Conservation (phyloP, 768 basidiomycete genomes). For the Pleurotus cornucopiae region DNA sequence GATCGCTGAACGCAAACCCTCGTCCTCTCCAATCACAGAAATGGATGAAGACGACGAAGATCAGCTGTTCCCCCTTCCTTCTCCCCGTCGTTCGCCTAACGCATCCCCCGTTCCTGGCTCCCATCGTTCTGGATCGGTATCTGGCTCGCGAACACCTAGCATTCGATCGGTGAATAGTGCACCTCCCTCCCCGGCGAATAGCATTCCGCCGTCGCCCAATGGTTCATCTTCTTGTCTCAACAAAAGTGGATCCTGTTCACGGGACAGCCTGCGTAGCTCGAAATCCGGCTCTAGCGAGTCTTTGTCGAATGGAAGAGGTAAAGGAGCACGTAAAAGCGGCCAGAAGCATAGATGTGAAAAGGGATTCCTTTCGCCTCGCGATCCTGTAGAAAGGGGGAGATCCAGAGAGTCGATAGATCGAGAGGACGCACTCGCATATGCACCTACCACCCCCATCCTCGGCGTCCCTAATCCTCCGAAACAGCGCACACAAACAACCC, state of each 20-base stretch:
- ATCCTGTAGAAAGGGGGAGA: background rate
- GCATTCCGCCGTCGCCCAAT: slow-evolving; percentile 21
- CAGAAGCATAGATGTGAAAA: slow-evolving; percentile 9
- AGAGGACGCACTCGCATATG: background rate
- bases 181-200: slow-evolving; percentile 10
- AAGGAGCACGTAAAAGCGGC: slow-evolving; percentile 3
- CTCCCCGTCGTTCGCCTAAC: slow-evolving; percentile 51
- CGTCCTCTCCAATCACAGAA: slow-evolving; percentile 30
- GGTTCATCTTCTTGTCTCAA: slow-evolving; percentile 22
- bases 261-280: slow-evolving; percentile 14
- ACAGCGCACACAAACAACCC: background rate
- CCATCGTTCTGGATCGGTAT: slow-evolving; percentile 19
- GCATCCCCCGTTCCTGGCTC: slow-evolving; percentile 29
- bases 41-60: slow-evolving; percentile 51
- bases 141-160: slow-evolving; percentile 7
- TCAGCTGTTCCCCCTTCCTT: slow-evolving; percentile 56
- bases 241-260: slow-evolving; percentile 12
- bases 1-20: slow-evolving; percentile 11
- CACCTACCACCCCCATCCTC: background rate
- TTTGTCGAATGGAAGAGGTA: background rate
- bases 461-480: background rate
- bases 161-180: slow-evolving; percentile 8
- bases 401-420: background rate
- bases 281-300: slow-evolving; percentile 11
- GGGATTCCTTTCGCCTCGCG: slow-evolving; percentile 12